Conservation (phyloP, 768 basidiomycete genomes). For the Serendipita vermifera region DNA sequence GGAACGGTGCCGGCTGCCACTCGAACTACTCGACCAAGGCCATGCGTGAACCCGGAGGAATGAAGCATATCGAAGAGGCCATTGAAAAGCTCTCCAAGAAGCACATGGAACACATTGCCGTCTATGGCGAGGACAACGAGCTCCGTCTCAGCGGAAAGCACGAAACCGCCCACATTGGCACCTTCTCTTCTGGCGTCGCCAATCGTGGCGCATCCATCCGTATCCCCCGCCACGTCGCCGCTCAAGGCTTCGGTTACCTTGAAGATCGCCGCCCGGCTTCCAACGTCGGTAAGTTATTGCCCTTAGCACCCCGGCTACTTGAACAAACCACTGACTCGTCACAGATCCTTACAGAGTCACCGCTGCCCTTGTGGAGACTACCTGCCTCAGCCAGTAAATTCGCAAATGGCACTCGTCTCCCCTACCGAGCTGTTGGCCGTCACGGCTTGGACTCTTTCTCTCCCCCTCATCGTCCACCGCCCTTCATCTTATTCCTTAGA, state of each 20-base stretch:
- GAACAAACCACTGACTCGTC: conserved; percentile 10
- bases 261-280: conserved; percentile 96
- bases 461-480: too few relatives aligned
- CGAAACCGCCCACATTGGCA: conserved; percentile 89
- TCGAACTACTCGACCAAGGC: conserved; percentile 92
- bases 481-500: too few relatives aligned
- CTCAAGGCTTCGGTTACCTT: conserved; percentile 88
- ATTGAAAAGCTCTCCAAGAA: conserved; percentile 86
- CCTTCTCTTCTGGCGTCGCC: conserved; percentile 90
- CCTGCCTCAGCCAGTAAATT: too few relatives aligned
- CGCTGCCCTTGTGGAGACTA: conserved; percentile 78
- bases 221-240: conserved; percentile 85
- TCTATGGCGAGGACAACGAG: conserved; percentile 98
- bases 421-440: too few relatives aligned
- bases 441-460: too few relatives aligned
- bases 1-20: conserved; percentile 99
- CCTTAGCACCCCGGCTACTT: conserved; percentile 5
- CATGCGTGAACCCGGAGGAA: conserved; percentile 91
- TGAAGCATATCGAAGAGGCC: conserved; percentile 80
- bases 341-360: conserved; percentile 96
- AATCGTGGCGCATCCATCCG: conserved; percentile 96
- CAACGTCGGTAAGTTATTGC: conserved; percentile 65
- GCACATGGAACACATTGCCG: conserved; percentile 91
- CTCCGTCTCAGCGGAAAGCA: conserved; percentile 90
- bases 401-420: too few relatives aligned